Conservation (phyloP, 2,329 filamentous ascomycete genomes). For the Neopestalotiopsis sp. region DNA sequence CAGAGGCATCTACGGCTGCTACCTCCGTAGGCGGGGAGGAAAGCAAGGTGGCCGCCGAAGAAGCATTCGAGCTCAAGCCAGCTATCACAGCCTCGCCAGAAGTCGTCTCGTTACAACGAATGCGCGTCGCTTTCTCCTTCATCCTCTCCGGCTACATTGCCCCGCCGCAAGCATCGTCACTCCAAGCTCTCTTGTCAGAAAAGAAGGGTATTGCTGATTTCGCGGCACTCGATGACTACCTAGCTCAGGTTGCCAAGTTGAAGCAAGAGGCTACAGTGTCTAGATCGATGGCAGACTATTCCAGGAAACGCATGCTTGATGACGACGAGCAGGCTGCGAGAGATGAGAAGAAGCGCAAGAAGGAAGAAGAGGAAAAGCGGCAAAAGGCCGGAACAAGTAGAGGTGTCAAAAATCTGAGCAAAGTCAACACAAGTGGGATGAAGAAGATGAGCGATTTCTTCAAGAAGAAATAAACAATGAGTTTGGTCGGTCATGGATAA, state of each 20-base stretch:
- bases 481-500: neutral
- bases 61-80: slow-evolving; percentile 38
- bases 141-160: slow-evolving; percentile 67
- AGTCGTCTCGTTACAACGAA: slow-evolving; percentile 64
- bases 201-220: slow-evolving; percentile 63
- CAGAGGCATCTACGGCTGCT: slow-evolving; percentile 50
- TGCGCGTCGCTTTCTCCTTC: slow-evolving; percentile 69
- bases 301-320: slow-evolving; percentile 69
- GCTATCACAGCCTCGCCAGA: slow-evolving; percentile 53
- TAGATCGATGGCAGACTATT: slow-evolving; percentile 72
- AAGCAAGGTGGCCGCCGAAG: slow-evolving; percentile 20
- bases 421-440: slow-evolving; percentile 92
- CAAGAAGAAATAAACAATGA: slow-evolving; percentile 60
- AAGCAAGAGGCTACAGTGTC: slow-evolving; percentile 74
- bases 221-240: slow-evolving; percentile 71
- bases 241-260: slow-evolving; percentile 68
- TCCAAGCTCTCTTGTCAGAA: slow-evolving; percentile 47
- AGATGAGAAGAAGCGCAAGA: slow-evolving; percentile 81
- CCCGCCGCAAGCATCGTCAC: slow-evolving; percentile 43
- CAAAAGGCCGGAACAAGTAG: slow-evolving; percentile 78
- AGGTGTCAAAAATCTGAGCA: slow-evolving; percentile 81
- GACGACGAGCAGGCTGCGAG: slow-evolving; percentile 70
- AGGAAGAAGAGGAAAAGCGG: slow-evolving; percentile 87
- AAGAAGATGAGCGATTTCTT: slow-evolving; percentile 98
- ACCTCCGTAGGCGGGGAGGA: slow-evolving; percentile 47